Evolutionary conservation across 345 rosid genomes (phyloP), one percentile per base, ranked within the genome.

Genomic region (Sonneratia caseolaris): DNA sequence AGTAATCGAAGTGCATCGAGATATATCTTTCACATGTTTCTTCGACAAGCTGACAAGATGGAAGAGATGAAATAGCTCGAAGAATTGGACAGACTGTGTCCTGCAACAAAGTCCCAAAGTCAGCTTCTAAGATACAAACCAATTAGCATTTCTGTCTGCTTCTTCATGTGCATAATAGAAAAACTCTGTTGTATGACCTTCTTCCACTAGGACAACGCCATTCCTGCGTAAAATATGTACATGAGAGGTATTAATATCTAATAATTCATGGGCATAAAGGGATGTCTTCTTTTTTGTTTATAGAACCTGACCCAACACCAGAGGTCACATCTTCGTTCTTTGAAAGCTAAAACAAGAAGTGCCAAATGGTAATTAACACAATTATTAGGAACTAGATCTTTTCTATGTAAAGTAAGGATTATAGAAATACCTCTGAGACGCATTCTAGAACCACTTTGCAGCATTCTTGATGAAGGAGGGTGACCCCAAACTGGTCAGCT

Each of bases 181-280:
- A 86, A 88, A 86, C 77, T 83, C 82, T 81, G 98, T 80, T 77
- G 95, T 83, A 76, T 84, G 96, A 91, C 84, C 97, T 77, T 82
- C 95, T 84, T 88, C 97, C 92, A 84, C 68, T 84, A 91, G 78
- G 81, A 87, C 88, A 88, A 89, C 96, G 79, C 96, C 98, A 82
- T 83, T 90, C 98, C 99, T 95, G 98, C 98, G 92, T 84, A 82
- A 88, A 86, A 90, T 88, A 87, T 88, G 88, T 78, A 92, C 89
- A 95, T 75, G 88, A 88, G 88, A 87, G 73, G 86, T 74, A 84
- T 96, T 81, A 95, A 92, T 94, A 94, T 88, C 83, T 81, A 62
- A 73, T 80, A 69, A 84, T 82, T 83, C 86, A 73, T 69, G 72
- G 70, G 70, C 67, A 71, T 69, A 81, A 75, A 84, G 72, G 84